Conservation (phyloP, 163 green algal genomes). For the Scenedesmus sp. region DNA sequence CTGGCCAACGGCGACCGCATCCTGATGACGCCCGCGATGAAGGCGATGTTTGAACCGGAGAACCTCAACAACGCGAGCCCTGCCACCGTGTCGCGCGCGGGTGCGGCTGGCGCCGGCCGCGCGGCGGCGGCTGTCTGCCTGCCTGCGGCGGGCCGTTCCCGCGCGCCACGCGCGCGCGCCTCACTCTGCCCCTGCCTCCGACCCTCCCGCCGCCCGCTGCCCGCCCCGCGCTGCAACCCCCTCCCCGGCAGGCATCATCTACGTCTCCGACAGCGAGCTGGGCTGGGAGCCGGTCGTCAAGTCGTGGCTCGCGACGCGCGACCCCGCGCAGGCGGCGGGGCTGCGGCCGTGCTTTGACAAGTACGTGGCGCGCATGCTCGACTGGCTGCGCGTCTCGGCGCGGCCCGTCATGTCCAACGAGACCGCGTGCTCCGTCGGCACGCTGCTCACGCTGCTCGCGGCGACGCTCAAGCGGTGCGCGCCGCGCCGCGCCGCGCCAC, state of each 20-base stretch:
- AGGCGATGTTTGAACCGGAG: constrained; percentile 94
- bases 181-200: no score
- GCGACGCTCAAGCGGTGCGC: constrained; percentile 64
- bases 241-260: constrained; percentile 89
- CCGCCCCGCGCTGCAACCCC: neutral
- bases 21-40: constrained; percentile 92
- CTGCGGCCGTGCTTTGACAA: constrained; percentile 74
- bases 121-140: neutral
- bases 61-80: constrained; percentile 95
- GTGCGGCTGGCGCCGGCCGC: constrained; percentile 5
- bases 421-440: constrained; percentile 76
- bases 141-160: neutral
- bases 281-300: constrained; percentile 88
- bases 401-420: constrained; percentile 90
- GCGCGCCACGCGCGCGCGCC: no score
- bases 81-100: constrained; percentile 89
- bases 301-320: constrained; percentile 81
- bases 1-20: constrained; percentile 97
- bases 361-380: constrained; percentile 81
- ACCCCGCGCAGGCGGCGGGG: constrained; percentile 59
- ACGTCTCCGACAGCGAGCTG: constrained; percentile 90
- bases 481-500: neutral
- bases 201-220: neutral
- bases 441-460: constrained; percentile 85
- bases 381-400: constrained; percentile 76